Percentiles rank a stretch among this genome's conserved stretches.
These are phyloP conservation scores for Sugiyamaella boreocaroliniensis DNA, from an alignment of 805 yeast genomes.

Conservation along the genomic window DNA sequence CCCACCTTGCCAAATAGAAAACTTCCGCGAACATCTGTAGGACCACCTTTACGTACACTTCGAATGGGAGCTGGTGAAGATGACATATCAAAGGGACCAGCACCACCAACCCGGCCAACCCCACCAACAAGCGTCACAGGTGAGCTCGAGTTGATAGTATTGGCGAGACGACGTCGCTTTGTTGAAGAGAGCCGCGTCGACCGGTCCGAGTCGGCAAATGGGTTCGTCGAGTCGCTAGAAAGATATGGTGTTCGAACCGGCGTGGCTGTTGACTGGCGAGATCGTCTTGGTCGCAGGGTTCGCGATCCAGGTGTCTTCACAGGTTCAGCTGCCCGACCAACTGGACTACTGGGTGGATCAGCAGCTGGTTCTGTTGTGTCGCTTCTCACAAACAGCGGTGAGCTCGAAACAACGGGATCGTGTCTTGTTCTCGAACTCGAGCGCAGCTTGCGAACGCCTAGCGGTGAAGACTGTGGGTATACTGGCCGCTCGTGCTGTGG, in stretches of 20 bases:
- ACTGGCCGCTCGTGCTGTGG: not conserved
- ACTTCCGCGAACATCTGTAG: not conserved
- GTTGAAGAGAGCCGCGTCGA: not conserved
- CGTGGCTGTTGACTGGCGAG: not conserved
- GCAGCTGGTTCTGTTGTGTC: not conserved
- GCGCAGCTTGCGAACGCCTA: not conserved
- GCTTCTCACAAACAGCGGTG: not conserved
- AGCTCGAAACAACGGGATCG: not conserved
- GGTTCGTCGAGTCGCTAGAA: not conserved
- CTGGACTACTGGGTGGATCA: not conserved
- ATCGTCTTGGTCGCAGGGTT: not conserved
- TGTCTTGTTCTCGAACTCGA: not conserved
- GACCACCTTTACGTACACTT: no score
- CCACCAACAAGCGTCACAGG: not conserved
- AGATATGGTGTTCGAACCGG: not conserved
- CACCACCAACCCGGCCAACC: no score
- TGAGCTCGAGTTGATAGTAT: not conserved
- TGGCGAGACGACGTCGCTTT: not conserved
- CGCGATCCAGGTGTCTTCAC: not conserved
- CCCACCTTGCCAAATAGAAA: not conserved
- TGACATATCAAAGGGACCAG: not conserved
- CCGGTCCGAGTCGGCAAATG: not conserved
- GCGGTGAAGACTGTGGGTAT: not conserved
- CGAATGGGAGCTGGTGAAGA: not conserved
- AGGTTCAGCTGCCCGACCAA: not conserved